Evolutionary conservation across 495 filamentous ascomycete species (phyloP).

Genomic region (Neurospora intermedia): DNA sequence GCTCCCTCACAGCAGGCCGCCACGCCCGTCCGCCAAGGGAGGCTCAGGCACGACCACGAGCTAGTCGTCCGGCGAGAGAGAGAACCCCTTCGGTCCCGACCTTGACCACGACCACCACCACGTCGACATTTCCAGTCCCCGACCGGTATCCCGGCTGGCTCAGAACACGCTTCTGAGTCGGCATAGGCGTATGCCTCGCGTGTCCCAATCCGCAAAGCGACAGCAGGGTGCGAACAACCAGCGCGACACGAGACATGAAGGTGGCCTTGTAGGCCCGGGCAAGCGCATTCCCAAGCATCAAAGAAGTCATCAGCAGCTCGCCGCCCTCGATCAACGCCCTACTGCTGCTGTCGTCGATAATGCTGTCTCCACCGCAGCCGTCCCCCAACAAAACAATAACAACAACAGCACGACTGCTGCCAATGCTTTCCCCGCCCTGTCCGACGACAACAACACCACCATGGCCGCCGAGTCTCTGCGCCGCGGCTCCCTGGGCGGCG

Average conservation of each 20-base stretch:
- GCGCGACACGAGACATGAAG: slow-evolving; percentile 76
- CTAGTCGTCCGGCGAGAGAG: neutral
- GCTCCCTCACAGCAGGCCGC: neutral
- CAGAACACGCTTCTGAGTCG: slow-evolving; percentile 42
- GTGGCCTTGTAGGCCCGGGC: slow-evolving; percentile 73
- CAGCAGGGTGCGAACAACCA: slow-evolving; percentile 51
- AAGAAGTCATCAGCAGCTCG: slow-evolving; percentile 38
- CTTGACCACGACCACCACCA: neutral
- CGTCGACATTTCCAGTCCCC: slow-evolving; percentile 1
- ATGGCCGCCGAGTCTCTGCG: slow-evolving; percentile 29
- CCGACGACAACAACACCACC: slow-evolving; percentile 28
- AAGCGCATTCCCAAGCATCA: slow-evolving; percentile 54
- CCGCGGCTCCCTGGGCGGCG: slow-evolving; percentile 31
- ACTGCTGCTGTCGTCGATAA: slow-evolving; percentile 17
- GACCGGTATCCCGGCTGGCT: slow-evolving; percentile 28
- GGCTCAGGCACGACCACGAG: neutral
- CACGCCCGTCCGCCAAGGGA: neutral
- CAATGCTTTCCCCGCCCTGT: slow-evolving; percentile 26
- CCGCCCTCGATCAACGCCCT: slow-evolving; percentile 12
- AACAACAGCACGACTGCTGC: slow-evolving; percentile 1
- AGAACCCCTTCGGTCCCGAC: neutral
- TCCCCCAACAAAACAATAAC: slow-evolving; percentile 6
- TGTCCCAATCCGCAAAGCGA: slow-evolving; percentile 55
- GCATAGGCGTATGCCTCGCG: slow-evolving; percentile 60
- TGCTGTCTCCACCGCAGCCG: slow-evolving; percentile 27